Conservation (phyloP, 2,329 filamentous ascomycete genomes). For the Phialophora verrucosa region DNA sequence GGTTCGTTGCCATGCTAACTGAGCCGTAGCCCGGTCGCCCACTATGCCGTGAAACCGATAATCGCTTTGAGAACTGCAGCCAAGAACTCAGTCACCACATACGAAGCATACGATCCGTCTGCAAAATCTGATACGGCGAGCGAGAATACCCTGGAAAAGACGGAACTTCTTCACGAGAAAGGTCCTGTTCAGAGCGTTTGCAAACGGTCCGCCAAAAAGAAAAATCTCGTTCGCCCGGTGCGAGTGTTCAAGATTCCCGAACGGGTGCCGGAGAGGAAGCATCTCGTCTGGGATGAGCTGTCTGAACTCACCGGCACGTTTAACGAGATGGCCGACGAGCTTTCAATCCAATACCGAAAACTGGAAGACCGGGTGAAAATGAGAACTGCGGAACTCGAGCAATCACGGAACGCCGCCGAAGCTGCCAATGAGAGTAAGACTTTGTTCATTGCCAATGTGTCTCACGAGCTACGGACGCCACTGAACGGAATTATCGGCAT, state of each 20-base stretch:
- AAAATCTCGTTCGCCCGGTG: constrained; percentile 28
- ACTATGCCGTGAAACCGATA: constrained; percentile 80
- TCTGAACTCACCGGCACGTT: constrained; percentile 85
- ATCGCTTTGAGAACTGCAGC: constrained; percentile 75
- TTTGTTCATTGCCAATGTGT: constrained; percentile 93
- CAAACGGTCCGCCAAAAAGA: constrained; percentile 15
- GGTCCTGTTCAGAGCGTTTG: neutral
- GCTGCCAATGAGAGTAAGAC: constrained; percentile 95
- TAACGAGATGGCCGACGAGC: constrained; percentile 90
- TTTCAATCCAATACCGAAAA: constrained; percentile 80
- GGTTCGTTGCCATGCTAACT: constrained; percentile 46
- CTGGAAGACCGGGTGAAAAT: constrained; percentile 83
- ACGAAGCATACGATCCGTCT: constrained; percentile 60
- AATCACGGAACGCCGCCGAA: constrained; percentile 87
- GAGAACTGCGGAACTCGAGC: constrained; percentile 79
- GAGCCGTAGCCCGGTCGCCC: constrained; percentile 66
- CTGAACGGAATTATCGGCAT: constrained; percentile 95
- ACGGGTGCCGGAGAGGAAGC: constrained; percentile 75
- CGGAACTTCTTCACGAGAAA: constrained; percentile 47
- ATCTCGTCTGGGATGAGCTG: constrained; percentile 78
- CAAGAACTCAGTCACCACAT: constrained; percentile 59
- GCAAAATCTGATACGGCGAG: constrained; percentile 19
- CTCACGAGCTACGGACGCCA: constrained; percentile 84
- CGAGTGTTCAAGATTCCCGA: constrained; percentile 76
- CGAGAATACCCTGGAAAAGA: constrained; percentile 32